Conservation (phyloP, 208 protist genomes). For the Leishmania arabica region DNA sequence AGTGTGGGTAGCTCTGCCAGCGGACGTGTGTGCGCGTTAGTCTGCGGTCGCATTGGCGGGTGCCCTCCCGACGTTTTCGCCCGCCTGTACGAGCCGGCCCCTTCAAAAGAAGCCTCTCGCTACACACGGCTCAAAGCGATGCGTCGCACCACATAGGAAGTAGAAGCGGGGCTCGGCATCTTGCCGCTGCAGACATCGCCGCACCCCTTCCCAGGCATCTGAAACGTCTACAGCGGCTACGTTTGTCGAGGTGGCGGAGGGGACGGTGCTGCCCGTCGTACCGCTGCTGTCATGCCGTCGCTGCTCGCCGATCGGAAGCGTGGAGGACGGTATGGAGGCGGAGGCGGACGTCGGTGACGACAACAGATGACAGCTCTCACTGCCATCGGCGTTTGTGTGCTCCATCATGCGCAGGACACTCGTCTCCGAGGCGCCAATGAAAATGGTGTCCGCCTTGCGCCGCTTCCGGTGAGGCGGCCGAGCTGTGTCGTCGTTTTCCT, state of each 20-base stretch:
- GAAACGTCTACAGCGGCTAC: neutral
- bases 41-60: neutral
- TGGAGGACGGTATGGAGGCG: constrained; percentile 6
- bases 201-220: constrained; percentile 2
- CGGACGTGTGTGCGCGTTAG: neutral
- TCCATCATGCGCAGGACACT: constrained; percentile 33
- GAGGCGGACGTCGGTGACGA: neutral
- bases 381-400: neutral
- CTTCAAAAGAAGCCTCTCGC: constrained; percentile 45
- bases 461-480: constrained; percentile 4
- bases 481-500: neutral
- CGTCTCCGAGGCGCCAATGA: constrained; percentile 26
- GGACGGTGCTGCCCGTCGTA: neutral
- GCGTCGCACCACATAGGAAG: constrained; percentile 47
- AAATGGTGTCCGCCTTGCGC: neutral
- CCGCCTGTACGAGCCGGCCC: neutral
- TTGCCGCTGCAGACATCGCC: constrained; percentile 12
- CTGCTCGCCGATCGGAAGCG: constrained; percentile 9
- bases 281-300: neutral
- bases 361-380: neutral
- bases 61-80: neutral
- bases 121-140: constrained; percentile 52
- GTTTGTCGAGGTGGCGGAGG: neutral
- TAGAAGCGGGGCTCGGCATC: constrained; percentile 48
- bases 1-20: neutral